Conservation (phyloP, 2,329 filamentous ascomycete genomes). For the Acarospora socialis region DNA sequence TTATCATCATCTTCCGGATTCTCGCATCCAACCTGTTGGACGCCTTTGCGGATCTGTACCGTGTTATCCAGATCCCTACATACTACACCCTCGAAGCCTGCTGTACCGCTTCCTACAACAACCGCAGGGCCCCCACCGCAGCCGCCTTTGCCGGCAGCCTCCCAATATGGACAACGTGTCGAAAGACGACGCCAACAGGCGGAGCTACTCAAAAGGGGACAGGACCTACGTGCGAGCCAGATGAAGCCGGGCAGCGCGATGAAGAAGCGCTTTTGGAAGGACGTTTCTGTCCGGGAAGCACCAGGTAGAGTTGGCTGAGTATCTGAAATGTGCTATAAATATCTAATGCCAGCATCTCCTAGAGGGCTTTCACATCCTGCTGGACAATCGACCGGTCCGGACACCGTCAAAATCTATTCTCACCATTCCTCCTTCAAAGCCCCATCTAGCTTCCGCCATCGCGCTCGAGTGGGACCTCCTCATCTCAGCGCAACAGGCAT, state of each 20-base stretch:
- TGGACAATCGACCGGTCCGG: constrained; percentile 68
- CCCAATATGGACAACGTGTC: constrained; percentile 34
- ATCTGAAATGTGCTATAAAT: background rate
- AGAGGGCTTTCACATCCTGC: constrained; percentile 49
- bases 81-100: constrained; percentile 24
- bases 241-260: constrained; percentile 36
- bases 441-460: constrained; percentile 31
- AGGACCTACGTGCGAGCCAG: constrained; percentile 28
- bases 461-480: constrained; percentile 90
- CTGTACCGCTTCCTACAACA: constrained; percentile 43
- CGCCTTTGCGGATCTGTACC: background rate
- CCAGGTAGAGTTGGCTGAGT: constrained; percentile 38
- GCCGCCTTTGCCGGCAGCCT: constrained; percentile 35
- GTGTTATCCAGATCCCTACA: constrained; percentile 7
- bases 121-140: constrained; percentile 46
- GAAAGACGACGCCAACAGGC: constrained; percentile 37
- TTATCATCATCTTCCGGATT: constrained; percentile 2
- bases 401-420: constrained; percentile 58
- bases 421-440: constrained; percentile 22
- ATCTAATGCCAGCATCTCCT: constrained; percentile 6
- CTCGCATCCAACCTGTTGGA: constrained; percentile 2
- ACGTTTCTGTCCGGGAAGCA: constrained; percentile 56
- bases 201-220: constrained; percentile 32
- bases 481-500: constrained; percentile 65
- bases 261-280: constrained; percentile 75